Conservation (phyloP, 495 filamentous ascomycete species). For the Podospora comata region DNA sequence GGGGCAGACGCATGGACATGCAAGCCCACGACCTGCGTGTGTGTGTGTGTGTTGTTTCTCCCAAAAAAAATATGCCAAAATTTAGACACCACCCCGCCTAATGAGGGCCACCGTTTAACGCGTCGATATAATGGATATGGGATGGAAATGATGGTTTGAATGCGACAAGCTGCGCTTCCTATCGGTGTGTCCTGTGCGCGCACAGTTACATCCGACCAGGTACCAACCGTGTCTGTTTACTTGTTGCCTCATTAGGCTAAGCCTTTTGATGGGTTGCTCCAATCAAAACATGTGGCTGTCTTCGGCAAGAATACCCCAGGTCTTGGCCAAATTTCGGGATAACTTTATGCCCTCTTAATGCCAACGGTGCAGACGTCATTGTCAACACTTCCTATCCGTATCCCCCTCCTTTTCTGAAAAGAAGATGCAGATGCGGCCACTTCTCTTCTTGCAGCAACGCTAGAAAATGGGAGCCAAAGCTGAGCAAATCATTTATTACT, state of each 20-base stretch:
- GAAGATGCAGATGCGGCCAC: not conserved
- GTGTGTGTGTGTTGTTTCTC: not conserved
- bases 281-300: constrained; percentile 14
- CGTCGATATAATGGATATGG: constrained; percentile 12
- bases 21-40: not conserved
- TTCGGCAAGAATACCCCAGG: not conserved
- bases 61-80: too few species aligned
- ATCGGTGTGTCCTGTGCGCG: not conserved
- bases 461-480: not conserved
- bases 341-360: constrained; percentile 9
- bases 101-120: not conserved
- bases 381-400: not conserved
- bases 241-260: constrained; percentile 15
- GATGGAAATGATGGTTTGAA: not conserved
- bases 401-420: not conserved
- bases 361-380: not conserved
- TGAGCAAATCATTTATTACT: not conserved
- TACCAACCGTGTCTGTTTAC: constrained; percentile 22
- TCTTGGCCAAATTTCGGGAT: constrained; percentile 11
- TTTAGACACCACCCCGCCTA: not conserved
- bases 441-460: not conserved
- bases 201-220: not conserved
- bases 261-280: not conserved
- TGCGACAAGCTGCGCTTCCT: constrained; percentile 1
- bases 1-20: not conserved